These are phyloP conservation scores for Suillus subaureus DNA, from an alignment of 768 basidiomycete species.

Conservation along the genomic window DNA sequence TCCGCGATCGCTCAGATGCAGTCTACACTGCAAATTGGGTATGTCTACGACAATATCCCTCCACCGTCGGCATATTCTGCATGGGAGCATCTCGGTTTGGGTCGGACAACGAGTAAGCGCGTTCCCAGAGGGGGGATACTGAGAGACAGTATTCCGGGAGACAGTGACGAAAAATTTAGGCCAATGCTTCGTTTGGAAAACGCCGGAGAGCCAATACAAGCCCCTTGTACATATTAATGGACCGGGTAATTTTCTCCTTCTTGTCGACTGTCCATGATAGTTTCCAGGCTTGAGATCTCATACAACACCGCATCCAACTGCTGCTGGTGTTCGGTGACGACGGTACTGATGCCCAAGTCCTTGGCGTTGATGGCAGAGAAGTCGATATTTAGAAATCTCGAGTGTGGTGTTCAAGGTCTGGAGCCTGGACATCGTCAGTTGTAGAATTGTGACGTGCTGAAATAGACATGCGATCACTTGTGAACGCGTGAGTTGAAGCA, in stretches of 20 bases:
- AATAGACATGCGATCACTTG: not conserved
- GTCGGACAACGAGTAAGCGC: no score
- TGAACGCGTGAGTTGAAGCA: not conserved
- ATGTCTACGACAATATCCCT: constrained; percentile 20
- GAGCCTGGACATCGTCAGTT: constrained; percentile 10
- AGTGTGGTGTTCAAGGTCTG: constrained; percentile 21
- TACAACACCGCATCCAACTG: constrained; percentile 20
- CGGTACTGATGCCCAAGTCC: constrained; percentile 9
- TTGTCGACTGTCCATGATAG: constrained; percentile 23
- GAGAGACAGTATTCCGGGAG: no score
- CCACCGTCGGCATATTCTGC: no score
- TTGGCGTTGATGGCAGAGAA: not conserved
- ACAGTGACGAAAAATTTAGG: constrained; percentile 34
- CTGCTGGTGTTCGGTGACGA: constrained; percentile 21
- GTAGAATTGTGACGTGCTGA: not conserved
- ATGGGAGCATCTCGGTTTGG: not conserved
- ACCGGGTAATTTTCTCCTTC: constrained; percentile 14
- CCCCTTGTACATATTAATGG: constrained; percentile 22
- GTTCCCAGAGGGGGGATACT: no score
- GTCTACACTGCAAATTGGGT: constrained; percentile 50
- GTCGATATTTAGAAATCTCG: constrained; percentile 14
- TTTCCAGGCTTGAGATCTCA: constrained; percentile 16
- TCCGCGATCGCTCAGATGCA: constrained; percentile 24
- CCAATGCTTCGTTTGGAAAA: constrained; percentile 48
- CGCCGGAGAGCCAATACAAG: constrained; percentile 26